Evolutionary conservation across 352 stramenopile species (phyloP).

Genomic region (Globisporangium cederbergense): DNA sequence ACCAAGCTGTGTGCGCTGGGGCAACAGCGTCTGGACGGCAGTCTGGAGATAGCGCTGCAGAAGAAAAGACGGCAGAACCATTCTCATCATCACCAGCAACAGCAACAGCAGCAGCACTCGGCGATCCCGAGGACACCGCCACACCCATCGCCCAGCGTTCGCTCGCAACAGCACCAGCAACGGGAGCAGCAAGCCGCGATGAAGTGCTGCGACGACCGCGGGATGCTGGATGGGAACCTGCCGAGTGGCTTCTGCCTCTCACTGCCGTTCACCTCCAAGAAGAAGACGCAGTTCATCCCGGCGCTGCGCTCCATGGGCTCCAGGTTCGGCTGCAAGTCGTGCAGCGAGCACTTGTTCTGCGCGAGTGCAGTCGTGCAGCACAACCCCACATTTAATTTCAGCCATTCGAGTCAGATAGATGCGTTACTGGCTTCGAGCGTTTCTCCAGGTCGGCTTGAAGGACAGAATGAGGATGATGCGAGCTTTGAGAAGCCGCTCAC

Average conservation of each 20-base stretch:
- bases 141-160: slow-evolving; percentile 23
- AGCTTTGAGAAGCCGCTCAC: not conserved
- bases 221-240: slow-evolving; percentile 55
- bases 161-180: slow-evolving; percentile 3
- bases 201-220: slow-evolving; percentile 41
- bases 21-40: slow-evolving; percentile 33
- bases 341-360: slow-evolving; percentile 58
- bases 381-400: slow-evolving; percentile 5
- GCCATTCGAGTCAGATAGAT: not conserved
- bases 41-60: slow-evolving; percentile 17
- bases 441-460: not conserved
- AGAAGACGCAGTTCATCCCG: slow-evolving; percentile 51
- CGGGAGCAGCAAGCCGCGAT: slow-evolving; percentile 5
- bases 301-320: slow-evolving; percentile 69
- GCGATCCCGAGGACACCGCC: slow-evolving; percentile 13
- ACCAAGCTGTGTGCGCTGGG: slow-evolving; percentile 30
- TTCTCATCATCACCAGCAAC: slow-evolving; percentile 20
- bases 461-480: not conserved
- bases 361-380: slow-evolving; percentile 51
- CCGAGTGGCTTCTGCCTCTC: slow-evolving; percentile 60
- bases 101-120: slow-evolving; percentile 10
- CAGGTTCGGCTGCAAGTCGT: slow-evolving; percentile 59
- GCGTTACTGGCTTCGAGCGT: not conserved
- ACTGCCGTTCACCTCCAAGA: slow-evolving; percentile 18
- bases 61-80: slow-evolving; percentile 24